Conservation (phyloP, 1,284 basidiomycete genomes). For the Tylopilus sp. region DNA sequence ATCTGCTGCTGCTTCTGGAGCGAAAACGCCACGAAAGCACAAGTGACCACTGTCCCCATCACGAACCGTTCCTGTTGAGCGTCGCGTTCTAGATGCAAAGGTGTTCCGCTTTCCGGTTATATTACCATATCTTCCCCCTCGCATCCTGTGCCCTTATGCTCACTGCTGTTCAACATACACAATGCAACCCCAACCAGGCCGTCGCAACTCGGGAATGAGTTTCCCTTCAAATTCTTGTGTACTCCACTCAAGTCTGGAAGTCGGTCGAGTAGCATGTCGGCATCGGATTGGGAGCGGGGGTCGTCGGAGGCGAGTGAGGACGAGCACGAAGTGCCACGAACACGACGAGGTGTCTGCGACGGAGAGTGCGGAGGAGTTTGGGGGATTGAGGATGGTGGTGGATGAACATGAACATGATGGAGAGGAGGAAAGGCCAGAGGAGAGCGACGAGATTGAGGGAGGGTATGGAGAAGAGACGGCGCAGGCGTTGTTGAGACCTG, state of each 20-base stretch:
- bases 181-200: conserved; percentile 33
- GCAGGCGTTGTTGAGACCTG: conserved; percentile 41
- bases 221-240: conserved; percentile 8
- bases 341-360: conserved; percentile 31
- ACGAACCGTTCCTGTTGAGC: conserved; percentile 67
- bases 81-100: conserved; percentile 73
- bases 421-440: conserved; percentile 15
- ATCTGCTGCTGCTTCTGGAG: conserved; percentile 37
- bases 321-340: conserved; percentile 5
- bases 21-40: conserved; percentile 37
- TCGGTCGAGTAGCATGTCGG: conserved; percentile 65
- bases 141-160: conserved; percentile 25
- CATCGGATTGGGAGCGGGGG: conserved; percentile 52
- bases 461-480: conserved; percentile 39
- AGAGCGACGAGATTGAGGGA: conserved; percentile 18
- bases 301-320: conserved; percentile 57
- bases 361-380: conserved; percentile 43
- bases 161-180: conserved; percentile 24
- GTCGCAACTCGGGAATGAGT: conserved; percentile 78
- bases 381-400: conserved; percentile 25
- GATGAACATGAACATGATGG: conserved; percentile 14
- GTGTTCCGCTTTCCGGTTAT: conserved; percentile 46
- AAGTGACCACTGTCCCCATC: conserved; percentile 69
- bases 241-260: conserved; percentile 46
- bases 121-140: conserved; percentile 29